Base-by-base conservation (phyloP, 768 basidiomycete species). In the Cystoderma amianthinum region DNA sequence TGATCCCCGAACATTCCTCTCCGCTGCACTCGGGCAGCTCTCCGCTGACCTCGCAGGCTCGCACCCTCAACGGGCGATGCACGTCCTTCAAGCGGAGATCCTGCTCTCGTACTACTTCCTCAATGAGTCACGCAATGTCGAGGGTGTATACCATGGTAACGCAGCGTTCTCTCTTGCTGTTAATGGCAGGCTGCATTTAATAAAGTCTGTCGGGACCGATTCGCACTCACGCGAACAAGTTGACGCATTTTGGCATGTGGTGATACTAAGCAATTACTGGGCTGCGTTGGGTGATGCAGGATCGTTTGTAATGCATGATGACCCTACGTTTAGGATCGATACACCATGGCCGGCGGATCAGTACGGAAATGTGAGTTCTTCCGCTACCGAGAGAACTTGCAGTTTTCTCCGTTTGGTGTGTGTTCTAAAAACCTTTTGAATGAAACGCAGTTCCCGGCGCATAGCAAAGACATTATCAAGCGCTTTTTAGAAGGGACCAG, bases 101-200 rank as follows among this genome's bases (percentile, higher is more conserved):
- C 61, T 83, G 11, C 60, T 83, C 19, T 65, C 74, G 0, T 63
- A 64, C 39, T 79, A 74, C 49, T 74, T 75, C 55, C 67, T 77
- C 39, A 61, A 61, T 38, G 59, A 64, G 16, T 71, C 68, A 21
- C 62, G 74, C 13, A 52, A 62, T 5, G 55, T 77, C 52, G 49
- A 46, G 63, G 80, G 74, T 1, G 63, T 62, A 33, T 79, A 77
- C 47, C 70, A 70, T 42, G 66, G 63, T 28, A 70, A 68, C 44
- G 64, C 74, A 0, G 69, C 76, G 5, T 62, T 68, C 38, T 61
- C 64, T 0, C 46, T 76, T 13, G 65, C 58, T 1, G 45, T 65
- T 21, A 60, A 65, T 44, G 47, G 64, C 16, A 57, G 53, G 5
- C 51, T 76, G 18, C 62, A 76, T 42, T 53, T 57, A 10, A 57